Percentiles rank a stretch among this genome's conserved stretches.
phyloP scores from a whole-genome alignment of 495 filamentous ascomycete genomes.

The Penicillium herquei region DNA sequence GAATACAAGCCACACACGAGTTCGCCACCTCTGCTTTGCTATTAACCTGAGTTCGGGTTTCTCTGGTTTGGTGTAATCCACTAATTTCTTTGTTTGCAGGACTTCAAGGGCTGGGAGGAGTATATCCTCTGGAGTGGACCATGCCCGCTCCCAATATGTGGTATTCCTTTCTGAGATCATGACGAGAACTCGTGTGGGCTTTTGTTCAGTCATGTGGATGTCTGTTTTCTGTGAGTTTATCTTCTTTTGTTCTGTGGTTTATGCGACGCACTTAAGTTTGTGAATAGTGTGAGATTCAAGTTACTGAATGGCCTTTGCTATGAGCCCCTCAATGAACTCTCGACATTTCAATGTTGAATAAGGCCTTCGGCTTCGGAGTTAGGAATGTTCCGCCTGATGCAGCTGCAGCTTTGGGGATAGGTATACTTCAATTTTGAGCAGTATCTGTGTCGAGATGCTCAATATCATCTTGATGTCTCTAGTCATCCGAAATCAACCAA shows the following conservation, averaged over 20 bases:
- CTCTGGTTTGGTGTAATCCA: not conserved
- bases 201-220: not conserved
- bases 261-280: not conserved
- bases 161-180: not conserved
- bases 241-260: not conserved
- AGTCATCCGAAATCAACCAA: too few species aligned
- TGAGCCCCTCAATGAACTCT: not conserved
- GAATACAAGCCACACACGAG: not conserved
- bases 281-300: not conserved
- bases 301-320: not conserved
- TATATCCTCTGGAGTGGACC: not conserved
- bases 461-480: too few species aligned
- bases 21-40: constrained; percentile 11
- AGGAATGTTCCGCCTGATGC: too few species aligned
- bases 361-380: not conserved
- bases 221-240: not conserved
- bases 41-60: constrained; percentile 4
- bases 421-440: too few species aligned
- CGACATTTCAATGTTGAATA: too few species aligned
- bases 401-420: too few species aligned
- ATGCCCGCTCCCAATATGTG: not conserved
- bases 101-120: not conserved
- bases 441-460: not conserved
- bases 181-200: not conserved
- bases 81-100: not conserved